Conservation (phyloP, 2,329 filamentous ascomycete genomes). For the Fusarium newnesense region DNA sequence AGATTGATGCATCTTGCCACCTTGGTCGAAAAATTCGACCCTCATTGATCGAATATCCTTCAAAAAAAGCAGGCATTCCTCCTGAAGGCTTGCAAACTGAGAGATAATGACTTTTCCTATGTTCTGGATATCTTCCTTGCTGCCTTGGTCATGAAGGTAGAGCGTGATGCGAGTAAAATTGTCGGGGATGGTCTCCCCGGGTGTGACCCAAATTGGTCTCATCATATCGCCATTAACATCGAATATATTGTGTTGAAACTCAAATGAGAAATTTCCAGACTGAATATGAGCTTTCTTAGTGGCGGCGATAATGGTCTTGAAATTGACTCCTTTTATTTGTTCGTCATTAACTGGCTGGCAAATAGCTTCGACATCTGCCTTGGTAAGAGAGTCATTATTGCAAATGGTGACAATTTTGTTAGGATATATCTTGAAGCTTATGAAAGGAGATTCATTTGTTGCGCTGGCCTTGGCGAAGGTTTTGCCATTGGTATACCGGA, state of each 20-base stretch:
- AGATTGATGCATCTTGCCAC: neutral
- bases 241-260: neutral
- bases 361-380: neutral
- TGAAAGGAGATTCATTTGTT: neutral
- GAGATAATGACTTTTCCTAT: neutral
- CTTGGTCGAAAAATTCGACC: neutral
- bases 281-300: neutral
- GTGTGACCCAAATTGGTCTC: neutral
- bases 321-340: neutral
- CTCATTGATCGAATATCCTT: neutral
- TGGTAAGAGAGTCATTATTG: neutral
- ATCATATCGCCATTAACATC: neutral
- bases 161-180: neutral
- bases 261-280: neutral
- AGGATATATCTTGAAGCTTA: conserved; percentile 16
- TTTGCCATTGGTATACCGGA: conserved; percentile 20
- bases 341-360: neutral
- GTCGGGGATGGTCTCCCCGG: no score
- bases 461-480: conserved; percentile 3
- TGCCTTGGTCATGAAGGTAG: neutral
- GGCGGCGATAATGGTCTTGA: neutral
- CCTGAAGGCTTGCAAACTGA: neutral
- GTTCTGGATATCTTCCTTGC: neutral
- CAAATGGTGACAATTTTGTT: neutral
- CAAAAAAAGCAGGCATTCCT: neutral